These are phyloP conservation scores for Arctium minus DNA, from an alignment of 129 eudicot species.

Conservation along the genomic window DNA sequence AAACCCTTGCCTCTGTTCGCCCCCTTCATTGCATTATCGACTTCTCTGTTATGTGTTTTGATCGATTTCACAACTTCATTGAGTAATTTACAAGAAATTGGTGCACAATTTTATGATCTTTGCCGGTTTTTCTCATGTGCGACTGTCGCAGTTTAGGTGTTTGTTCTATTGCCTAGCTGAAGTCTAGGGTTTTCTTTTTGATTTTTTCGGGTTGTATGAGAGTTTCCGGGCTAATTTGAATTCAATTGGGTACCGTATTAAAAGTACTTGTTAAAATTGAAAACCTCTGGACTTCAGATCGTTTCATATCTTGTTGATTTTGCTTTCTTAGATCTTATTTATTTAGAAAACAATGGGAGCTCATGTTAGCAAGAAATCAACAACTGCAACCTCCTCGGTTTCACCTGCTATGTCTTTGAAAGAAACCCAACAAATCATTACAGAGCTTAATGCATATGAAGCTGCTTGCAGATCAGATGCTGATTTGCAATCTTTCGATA, in stretches of 20 bases:
- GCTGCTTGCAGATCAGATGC: constrained; percentile 68
- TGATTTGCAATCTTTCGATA: constrained; percentile 70
- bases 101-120: neutral
- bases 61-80: neutral
- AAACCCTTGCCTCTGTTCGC: neutral
- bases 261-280: neutral
- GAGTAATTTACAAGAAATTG: neutral
- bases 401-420: constrained; percentile 41
- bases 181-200: neutral
- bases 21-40: neutral
- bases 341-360: constrained; percentile 53
- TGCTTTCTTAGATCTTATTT: neutral
- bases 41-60: neutral
- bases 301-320: neutral
- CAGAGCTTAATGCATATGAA: constrained; percentile 65
- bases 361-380: constrained; percentile 68
- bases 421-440: constrained; percentile 42
- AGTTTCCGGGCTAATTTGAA: neutral
- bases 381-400: constrained; percentile 37
- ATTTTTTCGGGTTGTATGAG: neutral
- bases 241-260: neutral
- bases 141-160: constrained; percentile 1
- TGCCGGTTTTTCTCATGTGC: neutral
- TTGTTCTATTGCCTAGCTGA: constrained; percentile 14
- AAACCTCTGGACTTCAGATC: neutral